phyloP scores from a whole-genome alignment of 257 asterid species.

The Catharanthus roseus region DNA sequence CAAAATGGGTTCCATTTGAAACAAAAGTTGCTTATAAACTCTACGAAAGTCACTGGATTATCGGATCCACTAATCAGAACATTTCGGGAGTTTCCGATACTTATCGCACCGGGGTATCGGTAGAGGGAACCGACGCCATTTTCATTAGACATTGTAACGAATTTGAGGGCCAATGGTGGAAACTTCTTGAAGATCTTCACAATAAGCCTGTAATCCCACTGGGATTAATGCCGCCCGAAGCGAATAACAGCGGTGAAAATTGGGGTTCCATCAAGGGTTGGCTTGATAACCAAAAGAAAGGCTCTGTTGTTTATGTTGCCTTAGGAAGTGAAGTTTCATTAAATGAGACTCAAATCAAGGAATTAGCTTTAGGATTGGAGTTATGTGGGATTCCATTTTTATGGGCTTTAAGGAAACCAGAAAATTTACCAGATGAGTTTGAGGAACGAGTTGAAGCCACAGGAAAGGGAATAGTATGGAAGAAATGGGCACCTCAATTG shows the following conservation, averaged over 20 bases:
- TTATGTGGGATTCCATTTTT: constrained; percentile 24
- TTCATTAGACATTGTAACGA: constrained; percentile 11
- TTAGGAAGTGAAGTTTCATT: constrained; percentile 28
- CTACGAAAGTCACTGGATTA: constrained; percentile 14
- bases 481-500: constrained; percentile 29
- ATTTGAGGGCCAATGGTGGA: constrained; percentile 31
- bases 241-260: background rate
- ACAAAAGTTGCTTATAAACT: constrained; percentile 18
- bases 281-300: constrained; percentile 20
- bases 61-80: background rate
- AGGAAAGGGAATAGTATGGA: constrained; percentile 23
- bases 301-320: constrained; percentile 24
- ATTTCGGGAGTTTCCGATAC: background rate
- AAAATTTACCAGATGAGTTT: constrained; percentile 8
- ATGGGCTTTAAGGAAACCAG: constrained; percentile 26
- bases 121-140: constrained; percentile 9
- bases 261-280: constrained; percentile 18
- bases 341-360: constrained; percentile 20
- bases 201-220: constrained; percentile 4
- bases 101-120: background rate
- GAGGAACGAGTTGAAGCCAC: constrained; percentile 12
- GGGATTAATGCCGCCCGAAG: constrained; percentile 26
- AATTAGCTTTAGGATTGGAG: constrained; percentile 30
- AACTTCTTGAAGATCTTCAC: constrained; percentile 21
- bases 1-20: constrained; percentile 27